These are phyloP conservation scores for Trichocladium antarcticum DNA, from an alignment of 495 filamentous ascomycete species.

Conservation along the genomic window DNA sequence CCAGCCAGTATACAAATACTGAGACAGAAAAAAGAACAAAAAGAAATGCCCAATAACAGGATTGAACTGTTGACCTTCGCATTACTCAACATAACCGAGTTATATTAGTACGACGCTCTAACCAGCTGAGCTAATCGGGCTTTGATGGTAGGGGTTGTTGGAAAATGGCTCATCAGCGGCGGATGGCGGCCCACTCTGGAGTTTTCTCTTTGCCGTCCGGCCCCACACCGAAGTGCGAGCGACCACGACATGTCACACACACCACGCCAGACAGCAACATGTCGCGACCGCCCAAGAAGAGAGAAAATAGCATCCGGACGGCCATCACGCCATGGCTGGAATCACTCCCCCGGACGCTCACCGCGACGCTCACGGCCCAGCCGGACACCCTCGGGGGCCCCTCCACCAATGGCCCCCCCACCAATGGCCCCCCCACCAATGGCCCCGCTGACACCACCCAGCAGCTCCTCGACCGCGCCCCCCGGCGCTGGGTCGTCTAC, in stretches of 20 bases:
- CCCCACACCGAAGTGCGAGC: too few relatives aligned
- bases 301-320: constrained; percentile 20
- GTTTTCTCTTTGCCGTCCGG: not conserved
- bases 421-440: too few relatives aligned
- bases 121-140: constrained; percentile 19
- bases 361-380: not conserved
- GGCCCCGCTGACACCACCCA: not conserved
- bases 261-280: not conserved
- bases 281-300: constrained; percentile 9
- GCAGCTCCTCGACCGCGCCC: constrained; percentile 34
- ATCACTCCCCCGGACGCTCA: not conserved
- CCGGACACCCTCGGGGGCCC: too few relatives aligned
- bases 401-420: too few relatives aligned
- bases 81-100: constrained; percentile 9
- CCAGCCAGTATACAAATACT: too few relatives aligned
- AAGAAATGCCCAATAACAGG: constrained; percentile 15
- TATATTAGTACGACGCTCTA: constrained; percentile 18
- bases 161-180: too few relatives aligned
- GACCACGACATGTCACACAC: too few relatives aligned
- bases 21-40: not conserved
- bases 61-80: constrained; percentile 20
- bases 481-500: constrained; percentile 59
- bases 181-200: too few relatives aligned
- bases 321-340: constrained; percentile 26
- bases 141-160: not conserved